These are phyloP conservation scores for Porodaedalea pini DNA, from an alignment of 1,284 basidiomycete species.

Conservation along the genomic window DNA sequence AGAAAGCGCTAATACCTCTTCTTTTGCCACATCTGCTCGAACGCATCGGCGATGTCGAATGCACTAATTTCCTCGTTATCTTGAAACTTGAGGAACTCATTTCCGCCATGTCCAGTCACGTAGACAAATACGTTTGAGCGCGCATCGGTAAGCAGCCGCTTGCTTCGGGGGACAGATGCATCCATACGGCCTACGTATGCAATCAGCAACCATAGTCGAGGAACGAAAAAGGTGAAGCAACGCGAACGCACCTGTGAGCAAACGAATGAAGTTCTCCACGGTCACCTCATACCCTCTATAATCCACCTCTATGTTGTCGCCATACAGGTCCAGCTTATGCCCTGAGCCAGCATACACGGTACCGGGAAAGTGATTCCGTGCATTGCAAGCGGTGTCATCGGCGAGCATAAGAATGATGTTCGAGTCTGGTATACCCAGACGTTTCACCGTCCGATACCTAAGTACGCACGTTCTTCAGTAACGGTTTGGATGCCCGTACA, in stretches of 20 bases:
- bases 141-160: constrained; percentile 87
- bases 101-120: constrained; percentile 97
- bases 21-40: constrained; percentile 99
- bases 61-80: constrained; percentile 98
- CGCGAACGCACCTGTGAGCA: constrained; percentile 73
- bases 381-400: constrained; percentile 93
- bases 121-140: constrained; percentile 96
- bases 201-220: neutral
- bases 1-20: constrained; percentile 53
- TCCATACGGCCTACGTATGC: constrained; percentile 59
- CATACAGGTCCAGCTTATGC: constrained; percentile 85
- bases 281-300: constrained; percentile 98
- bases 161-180: constrained; percentile 80
- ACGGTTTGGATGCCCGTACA: neutral
- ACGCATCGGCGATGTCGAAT: constrained; percentile 93
- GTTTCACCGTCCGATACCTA: constrained; percentile 97
- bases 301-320: constrained; percentile 96
- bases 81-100: constrained; percentile 98
- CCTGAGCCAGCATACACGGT: constrained; percentile 85
- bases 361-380: constrained; percentile 89
- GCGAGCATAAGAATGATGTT: constrained; percentile 99
- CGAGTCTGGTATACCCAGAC: constrained; percentile 95
- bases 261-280: constrained; percentile 91
- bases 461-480: neutral
- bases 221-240: constrained; percentile 7